A percentile compares a stretch with the other conserved stretches of the same genome.
Evolutionary conservation across 495 filamentous ascomycete genomes (phyloP).

Genomic region (Hyaloscypha variabilis): DNA sequence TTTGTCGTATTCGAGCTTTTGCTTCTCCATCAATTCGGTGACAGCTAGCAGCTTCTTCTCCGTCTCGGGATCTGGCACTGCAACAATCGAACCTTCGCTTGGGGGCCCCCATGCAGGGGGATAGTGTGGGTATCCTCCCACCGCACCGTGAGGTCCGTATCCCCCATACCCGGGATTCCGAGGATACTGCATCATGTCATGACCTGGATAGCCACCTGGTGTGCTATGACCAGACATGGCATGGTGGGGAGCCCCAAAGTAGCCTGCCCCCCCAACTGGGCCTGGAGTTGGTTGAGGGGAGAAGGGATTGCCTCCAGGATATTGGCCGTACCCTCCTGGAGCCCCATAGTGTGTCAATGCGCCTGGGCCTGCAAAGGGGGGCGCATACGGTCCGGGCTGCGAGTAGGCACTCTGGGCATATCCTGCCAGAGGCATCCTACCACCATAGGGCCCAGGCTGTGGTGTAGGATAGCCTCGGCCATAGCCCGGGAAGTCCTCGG

Average conservation of each 20-base stretch:
- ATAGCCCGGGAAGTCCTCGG: conserved; percentile 36
- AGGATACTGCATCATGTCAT: conserved; percentile 55
- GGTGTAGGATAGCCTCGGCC: conserved; percentile 30
- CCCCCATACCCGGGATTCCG: conserved; percentile 22
- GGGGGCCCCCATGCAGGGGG: conserved; percentile 23
- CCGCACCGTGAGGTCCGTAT: no score
- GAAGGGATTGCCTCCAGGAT: conserved; percentile 37
- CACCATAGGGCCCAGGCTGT: conserved; percentile 39
- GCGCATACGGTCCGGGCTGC: conserved; percentile 29
- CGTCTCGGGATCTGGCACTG: conserved; percentile 40
- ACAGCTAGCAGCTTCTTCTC: conserved; percentile 44
- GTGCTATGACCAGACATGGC: conserved; percentile 27
- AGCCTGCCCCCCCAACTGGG: conserved; percentile 26
- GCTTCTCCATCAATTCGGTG: conserved; percentile 46
- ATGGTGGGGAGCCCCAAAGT: conserved; percentile 29
- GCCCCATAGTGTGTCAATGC: conserved; percentile 36
- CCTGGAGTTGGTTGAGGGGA: conserved; percentile 27
- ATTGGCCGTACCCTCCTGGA: conserved; percentile 40
- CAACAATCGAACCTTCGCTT: conserved; percentile 23
- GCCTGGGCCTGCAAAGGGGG: conserved; percentile 32
- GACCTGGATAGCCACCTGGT: conserved; percentile 39
- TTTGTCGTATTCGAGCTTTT: conserved; percentile 34
- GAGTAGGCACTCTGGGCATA: conserved; percentile 48
- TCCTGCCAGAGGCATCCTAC: conserved; percentile 36
- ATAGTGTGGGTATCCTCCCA: background rate